Conservation (phyloP, 352 stramenopile species). For the Aphanomyces astaci region DNA sequence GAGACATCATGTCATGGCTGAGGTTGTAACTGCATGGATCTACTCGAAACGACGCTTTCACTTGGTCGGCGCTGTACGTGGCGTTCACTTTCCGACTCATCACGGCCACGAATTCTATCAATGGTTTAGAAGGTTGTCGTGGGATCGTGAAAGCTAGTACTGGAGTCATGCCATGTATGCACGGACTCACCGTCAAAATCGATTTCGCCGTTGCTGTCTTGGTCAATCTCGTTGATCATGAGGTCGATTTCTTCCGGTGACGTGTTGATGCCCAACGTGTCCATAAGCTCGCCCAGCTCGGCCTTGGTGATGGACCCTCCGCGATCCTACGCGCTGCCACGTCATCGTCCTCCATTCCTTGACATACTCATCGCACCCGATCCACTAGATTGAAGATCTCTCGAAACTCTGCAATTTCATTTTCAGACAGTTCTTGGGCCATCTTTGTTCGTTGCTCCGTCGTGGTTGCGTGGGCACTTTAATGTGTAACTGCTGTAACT, state of each 20-base stretch:
- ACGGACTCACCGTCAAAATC: constrained; percentile 67
- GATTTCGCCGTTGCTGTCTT: constrained; percentile 91
- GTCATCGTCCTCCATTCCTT: not conserved
- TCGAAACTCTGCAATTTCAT: constrained; percentile 88
- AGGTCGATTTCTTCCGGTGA: constrained; percentile 89
- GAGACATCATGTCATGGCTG: not conserved
- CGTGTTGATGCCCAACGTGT: constrained; percentile 90
- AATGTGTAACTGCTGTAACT: not conserved
- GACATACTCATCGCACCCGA: constrained; percentile 37
- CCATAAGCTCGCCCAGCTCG: constrained; percentile 91
- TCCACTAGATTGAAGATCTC: constrained; percentile 95
- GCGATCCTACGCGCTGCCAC: constrained; percentile 57
- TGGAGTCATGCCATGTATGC: too few relatives aligned
- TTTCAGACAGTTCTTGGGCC: constrained; percentile 49
- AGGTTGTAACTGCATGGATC: not conserved
- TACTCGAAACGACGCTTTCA: constrained; percentile 81
- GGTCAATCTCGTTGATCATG: constrained; percentile 94
- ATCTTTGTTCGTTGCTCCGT: constrained; percentile 27
- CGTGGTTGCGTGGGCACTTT: not conserved
- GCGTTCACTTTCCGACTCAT: constrained; percentile 93
- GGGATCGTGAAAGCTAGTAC: too few relatives aligned
- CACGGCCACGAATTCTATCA: constrained; percentile 90
- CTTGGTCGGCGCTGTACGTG: constrained; percentile 88
- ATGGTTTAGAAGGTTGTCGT: too few relatives aligned
- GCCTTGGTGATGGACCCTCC: constrained; percentile 90